A percentile compares a stretch with the other conserved stretches of the same genome.
These are phyloP conservation scores for Botryotinia narcissicola DNA, from an alignment of 2,329 filamentous ascomycete genomes.

Conservation along the genomic window DNA sequence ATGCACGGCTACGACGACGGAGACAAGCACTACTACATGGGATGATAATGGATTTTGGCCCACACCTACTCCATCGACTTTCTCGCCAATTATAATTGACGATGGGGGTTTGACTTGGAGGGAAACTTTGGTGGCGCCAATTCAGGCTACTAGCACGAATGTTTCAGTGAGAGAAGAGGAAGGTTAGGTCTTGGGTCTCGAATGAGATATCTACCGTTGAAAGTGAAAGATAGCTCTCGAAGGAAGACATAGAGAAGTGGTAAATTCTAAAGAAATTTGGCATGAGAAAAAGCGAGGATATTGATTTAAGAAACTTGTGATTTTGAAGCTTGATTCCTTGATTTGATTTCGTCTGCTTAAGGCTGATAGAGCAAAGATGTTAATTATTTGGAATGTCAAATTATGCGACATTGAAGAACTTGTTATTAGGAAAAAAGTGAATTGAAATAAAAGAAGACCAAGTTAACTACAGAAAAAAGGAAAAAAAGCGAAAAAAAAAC, in stretches of 20 bases:
- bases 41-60: neutral
- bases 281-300: neutral
- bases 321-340: neutral
- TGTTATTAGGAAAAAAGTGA: neutral
- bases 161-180: neutral
- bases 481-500: neutral
- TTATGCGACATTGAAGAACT: neutral
- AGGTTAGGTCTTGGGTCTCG: accelerated
- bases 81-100: neutral
- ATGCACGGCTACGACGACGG: neutral
- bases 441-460: neutral
- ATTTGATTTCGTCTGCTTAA: neutral
- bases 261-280: accelerated
- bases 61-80: neutral
- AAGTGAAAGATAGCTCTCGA: neutral
- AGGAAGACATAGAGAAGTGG: neutral
- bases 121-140: neutral
- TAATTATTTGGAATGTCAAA: accelerated
- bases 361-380: accelerated
- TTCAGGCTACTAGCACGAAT: neutral
- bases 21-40: neutral
- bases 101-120: neutral
- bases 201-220: neutral
- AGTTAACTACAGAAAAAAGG: neutral
- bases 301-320: neutral